Evolutionary conservation across 306 rosid species (phyloP), one percentile per base, ranked within the genome.

Genomic region (Cicer yamashitae): DNA sequence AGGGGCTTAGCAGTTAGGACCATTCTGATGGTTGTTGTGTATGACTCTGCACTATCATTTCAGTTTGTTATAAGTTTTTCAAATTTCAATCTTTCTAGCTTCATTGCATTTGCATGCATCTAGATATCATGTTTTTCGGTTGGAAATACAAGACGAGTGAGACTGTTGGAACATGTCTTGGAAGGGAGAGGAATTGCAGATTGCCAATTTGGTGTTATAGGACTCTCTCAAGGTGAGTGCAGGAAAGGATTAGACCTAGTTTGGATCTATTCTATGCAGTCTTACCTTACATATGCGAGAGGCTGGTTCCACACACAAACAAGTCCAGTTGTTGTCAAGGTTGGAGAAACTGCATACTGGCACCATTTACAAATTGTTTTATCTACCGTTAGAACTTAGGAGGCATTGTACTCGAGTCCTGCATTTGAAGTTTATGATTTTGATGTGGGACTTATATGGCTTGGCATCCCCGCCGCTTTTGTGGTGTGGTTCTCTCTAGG

Each of bases 121-220:
- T 45, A 59, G 46, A 11, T 57, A 3, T 73, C 11, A 2, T 45
- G 18, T 73, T 13, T 59, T 37, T 47, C 8, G 0, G 59, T 46
- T 46, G 50, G 53, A 61, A 37, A 74, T 4, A 14, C 7, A 8
- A 18, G 57, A 6, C n/a, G 10, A 41, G 54, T 6, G 30, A 52
- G 58, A 73, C 69, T 44, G 68, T 58, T 45, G 2, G 57, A 45
- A 58, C 34, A 22, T 43, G 58, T 73, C 14, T 44, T n/a, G 67
- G 34, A 45, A n/a, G 52, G 46, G 37, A 51, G 11, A 1, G 11
- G 44, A 45, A 52, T 40, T 52, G 17, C 17, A n/a, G 17, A 70
- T 11, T 10, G 17, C 50, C 10, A 30, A 8, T 20, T 43, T 1
- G 2, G 38, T 62, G 48, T 67, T n/a, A 9, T 34, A 14, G 53